Base-by-base conservation (phyloP, 768 basidiomycete species). In the Auricularia sp. region DNA sequence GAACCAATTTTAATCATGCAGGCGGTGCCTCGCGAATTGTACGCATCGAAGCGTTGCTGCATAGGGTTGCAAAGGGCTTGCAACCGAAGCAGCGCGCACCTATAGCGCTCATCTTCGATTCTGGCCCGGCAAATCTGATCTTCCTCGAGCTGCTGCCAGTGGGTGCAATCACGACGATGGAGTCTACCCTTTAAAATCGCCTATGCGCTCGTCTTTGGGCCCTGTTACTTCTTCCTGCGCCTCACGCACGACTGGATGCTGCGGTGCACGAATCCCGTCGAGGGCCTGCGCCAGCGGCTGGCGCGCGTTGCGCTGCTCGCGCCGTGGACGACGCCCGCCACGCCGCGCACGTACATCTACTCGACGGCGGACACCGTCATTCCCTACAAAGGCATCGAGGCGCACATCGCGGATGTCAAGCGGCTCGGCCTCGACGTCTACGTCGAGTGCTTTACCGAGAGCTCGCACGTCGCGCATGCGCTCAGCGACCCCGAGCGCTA, bases 311-410 rank as follows among this genome's bases (percentile, higher is more conserved):
- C 11, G 11, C 18, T 51, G 18, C 47, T 78, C 34, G 65, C 78
- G 3, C 75, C 75, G 0, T 76, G 77, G 76, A 73, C 69, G 67
- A 65, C 64, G 16, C 7, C 35, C 34, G 59, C 63, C 7, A 77
- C 77, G 10, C 77, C 75, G 0, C 68, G 78, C 11, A 42, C 79
- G 42, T 78, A 78, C 54, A 47, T 78, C 29, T 78, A 72, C 65
- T 78, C 76, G 6, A 68, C 68, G 54, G 70, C 66, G 14, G 77
- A 78, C 47, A 59, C 62, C 37, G 16, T 76, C 6, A 71, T 78
- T 14, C 75, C 73, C 3, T 72, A 71, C 66, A 3, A 67, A 54
- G 68, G 67, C 2, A 70, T 78, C 5, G 68, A 72, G 47, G 56
- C 61, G 18, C 73, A 78, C 61, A 69, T 68, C 0, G 68, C 71